Evolutionary conservation across 768 basidiomycete genomes (phyloP).

Genomic region (Boletus rubroflammeus): DNA sequence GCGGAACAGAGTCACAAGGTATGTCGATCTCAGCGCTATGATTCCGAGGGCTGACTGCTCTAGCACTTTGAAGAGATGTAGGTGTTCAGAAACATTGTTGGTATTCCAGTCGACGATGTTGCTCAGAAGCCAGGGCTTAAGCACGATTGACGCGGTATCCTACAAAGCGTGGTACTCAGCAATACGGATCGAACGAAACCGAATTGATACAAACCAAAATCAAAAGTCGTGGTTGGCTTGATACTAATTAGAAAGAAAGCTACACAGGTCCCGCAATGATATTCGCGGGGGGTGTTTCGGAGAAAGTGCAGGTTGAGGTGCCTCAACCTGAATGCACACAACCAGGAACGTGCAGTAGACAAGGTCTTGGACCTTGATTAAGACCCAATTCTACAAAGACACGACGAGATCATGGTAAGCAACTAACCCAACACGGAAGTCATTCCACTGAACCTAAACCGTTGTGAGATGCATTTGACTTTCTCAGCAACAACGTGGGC

Average conservation of each 20-base stretch:
- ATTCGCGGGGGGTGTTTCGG: not conserved
- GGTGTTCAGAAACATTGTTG: slow-evolving; percentile 39
- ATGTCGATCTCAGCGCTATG: no score
- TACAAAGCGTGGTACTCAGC: no score
- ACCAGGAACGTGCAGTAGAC: not conserved
- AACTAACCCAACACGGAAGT: not conserved
- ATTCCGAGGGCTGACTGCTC: no score
- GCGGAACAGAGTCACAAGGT: no score
- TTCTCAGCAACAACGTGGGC: not conserved
- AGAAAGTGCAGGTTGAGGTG: not conserved
- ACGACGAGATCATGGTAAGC: not conserved
- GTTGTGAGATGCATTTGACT: not conserved
- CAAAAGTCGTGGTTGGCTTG: slow-evolving; percentile 88
- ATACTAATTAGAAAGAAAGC: not conserved
- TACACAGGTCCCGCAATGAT: not conserved
- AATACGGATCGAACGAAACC: no score
- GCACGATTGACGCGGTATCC: no score
- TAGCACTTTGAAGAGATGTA: no score
- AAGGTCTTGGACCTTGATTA: not conserved
- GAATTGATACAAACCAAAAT: slow-evolving; percentile 54
- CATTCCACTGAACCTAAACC: not conserved
- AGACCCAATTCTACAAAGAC: not conserved
- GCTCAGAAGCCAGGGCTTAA: slow-evolving; percentile 5
- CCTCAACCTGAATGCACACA: no score
- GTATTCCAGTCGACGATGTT: no score